Conservation (phyloP, 2,329 filamentous ascomycete genomes). For the Exophiala phaeomuriformis region DNA sequence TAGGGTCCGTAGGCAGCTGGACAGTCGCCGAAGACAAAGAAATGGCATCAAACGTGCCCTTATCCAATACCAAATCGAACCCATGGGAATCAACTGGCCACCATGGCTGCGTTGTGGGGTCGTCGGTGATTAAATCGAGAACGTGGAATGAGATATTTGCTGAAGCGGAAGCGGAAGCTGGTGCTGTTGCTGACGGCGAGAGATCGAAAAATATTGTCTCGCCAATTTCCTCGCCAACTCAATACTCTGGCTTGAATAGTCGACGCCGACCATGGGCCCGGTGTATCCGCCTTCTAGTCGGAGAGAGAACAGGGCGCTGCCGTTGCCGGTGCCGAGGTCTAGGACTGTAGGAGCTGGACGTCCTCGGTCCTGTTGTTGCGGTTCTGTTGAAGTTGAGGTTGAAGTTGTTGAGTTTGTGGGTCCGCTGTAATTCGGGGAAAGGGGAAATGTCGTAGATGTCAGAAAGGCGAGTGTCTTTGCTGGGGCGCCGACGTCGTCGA, state of each 20-base stretch:
- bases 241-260: conserved; percentile 72
- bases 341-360: conserved; percentile 40
- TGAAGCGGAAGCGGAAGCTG: not conserved
- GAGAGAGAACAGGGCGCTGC: conserved; percentile 78
- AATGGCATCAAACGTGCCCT: conserved; percentile 95
- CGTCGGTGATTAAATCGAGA: conserved; percentile 31
- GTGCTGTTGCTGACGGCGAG: conserved; percentile 22
- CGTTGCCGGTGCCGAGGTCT: conserved; percentile 91
- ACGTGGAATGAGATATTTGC: conserved; percentile 41
- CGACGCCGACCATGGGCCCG: conserved; percentile 72
- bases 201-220: conserved; percentile 28
- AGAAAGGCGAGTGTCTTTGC: conserved; percentile 69
- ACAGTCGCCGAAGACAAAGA: conserved; percentile 49
- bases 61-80: conserved; percentile 92
- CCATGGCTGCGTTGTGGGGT: conserved; percentile 30
- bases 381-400: not conserved
- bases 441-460: conserved; percentile 42
- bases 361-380: conserved; percentile 2
- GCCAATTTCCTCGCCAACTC: conserved; percentile 63
- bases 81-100: conserved; percentile 40
- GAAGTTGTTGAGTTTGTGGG: conserved; percentile 23
- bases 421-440: conserved; percentile 32
- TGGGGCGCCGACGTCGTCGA: conserved; percentile 85
- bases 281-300: conserved; percentile 57
- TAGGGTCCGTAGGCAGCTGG: too few species aligned